These are phyloP conservation scores for Cryptococcus floricola DNA, from an alignment of 1,284 basidiomycete species.

Conservation along the genomic window DNA sequence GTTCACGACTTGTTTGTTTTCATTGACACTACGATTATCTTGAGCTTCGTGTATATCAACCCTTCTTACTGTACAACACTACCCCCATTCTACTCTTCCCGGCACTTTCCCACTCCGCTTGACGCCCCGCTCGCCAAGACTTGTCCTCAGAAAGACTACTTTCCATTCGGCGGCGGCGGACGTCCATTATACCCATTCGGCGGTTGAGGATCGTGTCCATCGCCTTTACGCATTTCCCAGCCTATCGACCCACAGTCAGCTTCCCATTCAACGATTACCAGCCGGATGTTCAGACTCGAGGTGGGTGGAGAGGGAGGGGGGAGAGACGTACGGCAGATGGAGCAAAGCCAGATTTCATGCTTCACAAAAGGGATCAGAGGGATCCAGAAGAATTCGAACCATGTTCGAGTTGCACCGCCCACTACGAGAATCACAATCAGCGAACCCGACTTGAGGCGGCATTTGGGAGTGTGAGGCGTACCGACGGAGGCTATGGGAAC, in stretches of 20 bases:
- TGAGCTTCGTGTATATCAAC: neutral
- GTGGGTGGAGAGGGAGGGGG: neutral
- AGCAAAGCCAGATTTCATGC: conserved; percentile 40
- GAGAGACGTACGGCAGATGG: conserved; percentile 38
- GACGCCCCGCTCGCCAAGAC: neutral
- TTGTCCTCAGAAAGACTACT: neutral
- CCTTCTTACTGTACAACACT: neutral
- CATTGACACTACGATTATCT: too few species aligned
- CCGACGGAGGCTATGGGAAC: conserved; percentile 10
- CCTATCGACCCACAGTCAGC: conserved; percentile 12
- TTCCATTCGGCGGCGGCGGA: neutral
- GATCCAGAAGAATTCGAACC: conserved; percentile 47
- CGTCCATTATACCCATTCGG: conserved; percentile 18
- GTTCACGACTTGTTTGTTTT: too few species aligned
- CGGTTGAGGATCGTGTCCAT: conserved; percentile 34
- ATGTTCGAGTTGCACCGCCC: conserved; percentile 31
- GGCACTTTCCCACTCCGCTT: neutral
- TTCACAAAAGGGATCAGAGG: conserved; percentile 43
- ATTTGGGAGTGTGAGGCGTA: conserved; percentile 1
- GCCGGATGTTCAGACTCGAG: neutral
- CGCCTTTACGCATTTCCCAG: conserved; percentile 36
- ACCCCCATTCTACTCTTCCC: neutral
- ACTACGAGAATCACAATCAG: conserved; percentile 5
- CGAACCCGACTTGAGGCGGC: neutral
- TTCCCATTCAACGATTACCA: neutral